Conservation (phyloP, 306 rosid species). For the Corylus avellana region DNA sequence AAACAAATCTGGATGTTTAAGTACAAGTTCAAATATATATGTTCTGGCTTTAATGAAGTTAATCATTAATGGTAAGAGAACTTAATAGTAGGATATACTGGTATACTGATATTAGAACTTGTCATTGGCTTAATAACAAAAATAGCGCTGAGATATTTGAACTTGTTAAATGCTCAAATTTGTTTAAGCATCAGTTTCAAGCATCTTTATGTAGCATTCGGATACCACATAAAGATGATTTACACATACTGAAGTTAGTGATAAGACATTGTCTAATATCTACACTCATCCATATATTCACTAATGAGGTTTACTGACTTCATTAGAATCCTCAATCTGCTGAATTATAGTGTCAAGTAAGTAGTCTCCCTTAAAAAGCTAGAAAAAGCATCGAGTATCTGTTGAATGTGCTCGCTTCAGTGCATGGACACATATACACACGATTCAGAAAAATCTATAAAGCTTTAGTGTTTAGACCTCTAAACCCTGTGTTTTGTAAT, state of each 20-base stretch:
- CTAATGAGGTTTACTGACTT: conserved; percentile 11
- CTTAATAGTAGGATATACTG: neutral
- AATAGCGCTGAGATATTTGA: too few relatives aligned
- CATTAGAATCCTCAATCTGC: neutral
- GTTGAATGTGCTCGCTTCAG: neutral
- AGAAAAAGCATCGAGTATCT: neutral
- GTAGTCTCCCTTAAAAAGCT: neutral
- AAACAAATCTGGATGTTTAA: neutral
- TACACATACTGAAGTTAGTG: conserved; percentile 5
- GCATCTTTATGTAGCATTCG: neutral
- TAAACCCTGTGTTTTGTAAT: neutral
- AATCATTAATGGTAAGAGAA: neutral
- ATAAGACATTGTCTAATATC: neutral
- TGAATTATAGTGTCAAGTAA: neutral
- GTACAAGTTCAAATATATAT: neutral
- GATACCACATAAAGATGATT: conserved; percentile 5
- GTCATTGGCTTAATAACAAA: too few relatives aligned
- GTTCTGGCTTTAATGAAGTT: neutral
- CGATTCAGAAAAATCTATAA: neutral
- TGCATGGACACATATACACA: too few relatives aligned
- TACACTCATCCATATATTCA: neutral
- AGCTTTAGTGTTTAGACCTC: neutral
- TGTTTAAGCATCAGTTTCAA: too few relatives aligned
- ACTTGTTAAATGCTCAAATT: too few relatives aligned
- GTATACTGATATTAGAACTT: neutral